These are phyloP conservation scores for Achaetomiella virescens DNA, from an alignment of 495 filamentous ascomycete genomes.

Conservation along the genomic window DNA sequence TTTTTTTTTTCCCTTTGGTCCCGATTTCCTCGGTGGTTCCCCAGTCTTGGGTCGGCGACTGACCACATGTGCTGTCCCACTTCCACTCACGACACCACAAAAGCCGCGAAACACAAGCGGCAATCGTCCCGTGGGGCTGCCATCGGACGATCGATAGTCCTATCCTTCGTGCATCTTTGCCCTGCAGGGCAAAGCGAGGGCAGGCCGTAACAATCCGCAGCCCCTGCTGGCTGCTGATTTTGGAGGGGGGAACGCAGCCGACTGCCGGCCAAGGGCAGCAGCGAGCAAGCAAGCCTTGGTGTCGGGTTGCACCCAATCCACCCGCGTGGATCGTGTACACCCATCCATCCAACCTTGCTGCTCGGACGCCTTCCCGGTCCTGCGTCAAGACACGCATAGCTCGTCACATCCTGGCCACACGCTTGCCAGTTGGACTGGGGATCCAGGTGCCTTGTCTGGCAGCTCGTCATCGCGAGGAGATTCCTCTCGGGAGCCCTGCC, in stretches of 20 bases:
- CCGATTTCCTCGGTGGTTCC: background rate
- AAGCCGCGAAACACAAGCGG: slow-evolving; percentile 15
- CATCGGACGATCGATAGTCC: slow-evolving; percentile 6
- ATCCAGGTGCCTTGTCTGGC: slow-evolving; percentile 12
- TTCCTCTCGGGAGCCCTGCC: slow-evolving; percentile 1
- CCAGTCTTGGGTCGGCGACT: slow-evolving; percentile 1
- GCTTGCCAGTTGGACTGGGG: slow-evolving; percentile 11
- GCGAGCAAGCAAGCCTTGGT: background rate
- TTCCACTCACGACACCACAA: background rate
- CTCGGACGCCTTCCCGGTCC: background rate
- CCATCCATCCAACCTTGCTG: background rate
- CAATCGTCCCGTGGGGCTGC: slow-evolving; percentile 12
- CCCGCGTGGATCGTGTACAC: background rate
- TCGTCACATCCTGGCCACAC: slow-evolving; percentile 14
- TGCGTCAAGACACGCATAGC: slow-evolving; percentile 10
- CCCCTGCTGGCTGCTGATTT: slow-evolving; percentile 1
- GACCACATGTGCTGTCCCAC: slow-evolving; percentile 3
- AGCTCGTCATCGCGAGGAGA: slow-evolving; percentile 1
- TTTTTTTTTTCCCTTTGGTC: background rate
- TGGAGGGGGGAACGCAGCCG: background rate
- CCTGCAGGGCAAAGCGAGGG: slow-evolving; percentile 8
- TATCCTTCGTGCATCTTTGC: slow-evolving; percentile 5
- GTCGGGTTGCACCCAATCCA: background rate
- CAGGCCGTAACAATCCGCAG: slow-evolving; percentile 1
- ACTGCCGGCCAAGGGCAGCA: background rate